A percentile compares a stretch with the other conserved stretches of the same genome.
Conservation (phyloP, 805 yeast genomes). For the Wickerhamomyces bisporus region DNA sequence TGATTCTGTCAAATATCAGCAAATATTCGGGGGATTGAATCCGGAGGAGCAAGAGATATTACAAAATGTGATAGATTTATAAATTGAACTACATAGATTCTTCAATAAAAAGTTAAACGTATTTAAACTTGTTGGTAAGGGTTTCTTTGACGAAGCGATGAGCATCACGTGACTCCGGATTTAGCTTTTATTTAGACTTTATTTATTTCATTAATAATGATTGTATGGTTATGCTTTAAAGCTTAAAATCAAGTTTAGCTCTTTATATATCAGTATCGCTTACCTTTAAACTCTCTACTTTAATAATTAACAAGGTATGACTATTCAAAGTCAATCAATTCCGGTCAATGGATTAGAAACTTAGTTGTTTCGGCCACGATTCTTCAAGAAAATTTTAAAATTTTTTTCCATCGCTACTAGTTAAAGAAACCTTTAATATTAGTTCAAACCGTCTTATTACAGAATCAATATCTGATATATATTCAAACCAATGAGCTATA, state of each 20-base stretch:
- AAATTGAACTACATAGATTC: too few species aligned
- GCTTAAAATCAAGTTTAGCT: too few species aligned
- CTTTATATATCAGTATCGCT: too few species aligned
- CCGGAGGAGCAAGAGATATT: slow-evolving; percentile 32
- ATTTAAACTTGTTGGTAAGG: not conserved
- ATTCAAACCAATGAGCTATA: slow-evolving; percentile 4
- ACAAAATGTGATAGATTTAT: slow-evolving; percentile 26
- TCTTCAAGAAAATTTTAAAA: not conserved
- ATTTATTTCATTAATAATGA: too few species aligned
- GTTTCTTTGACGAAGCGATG: not conserved
- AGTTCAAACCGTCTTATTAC: too few species aligned
- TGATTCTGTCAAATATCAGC: slow-evolving; percentile 44
- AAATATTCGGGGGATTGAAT: slow-evolving; percentile 35
- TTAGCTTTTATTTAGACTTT: not conserved
- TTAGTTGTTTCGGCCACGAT: not conserved
- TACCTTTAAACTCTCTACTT: too few species aligned
- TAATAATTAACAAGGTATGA: too few species aligned
- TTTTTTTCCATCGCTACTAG: not conserved
- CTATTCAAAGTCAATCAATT: not conserved
- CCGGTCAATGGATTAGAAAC: not conserved
- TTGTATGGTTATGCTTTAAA: too few species aligned
- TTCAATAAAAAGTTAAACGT: too few species aligned
- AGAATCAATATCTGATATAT: too few species aligned
- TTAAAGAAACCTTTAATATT: too few species aligned
- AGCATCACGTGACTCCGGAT: not conserved